Evolutionary conservation across 2,329 filamentous ascomycete species (phyloP).

Genomic region (Hysterium pulicare): DNA sequence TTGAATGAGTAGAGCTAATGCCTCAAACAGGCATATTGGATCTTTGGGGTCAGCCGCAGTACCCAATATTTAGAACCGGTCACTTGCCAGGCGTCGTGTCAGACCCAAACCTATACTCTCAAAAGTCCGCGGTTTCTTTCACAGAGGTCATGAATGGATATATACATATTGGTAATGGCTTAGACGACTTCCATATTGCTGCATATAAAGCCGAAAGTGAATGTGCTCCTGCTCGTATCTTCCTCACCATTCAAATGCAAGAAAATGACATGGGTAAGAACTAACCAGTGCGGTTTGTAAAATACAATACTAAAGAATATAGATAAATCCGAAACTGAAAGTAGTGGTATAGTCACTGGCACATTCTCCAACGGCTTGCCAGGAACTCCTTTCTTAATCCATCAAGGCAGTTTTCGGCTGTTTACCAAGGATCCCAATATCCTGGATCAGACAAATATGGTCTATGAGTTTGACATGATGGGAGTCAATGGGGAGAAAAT

Average conservation of each 20-base stretch:
- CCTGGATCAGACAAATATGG: constrained; percentile 57
- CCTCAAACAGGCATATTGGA: constrained; percentile 43
- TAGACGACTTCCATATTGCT: constrained; percentile 50
- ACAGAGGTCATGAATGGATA: constrained; percentile 64
- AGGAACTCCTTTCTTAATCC: constrained; percentile 56
- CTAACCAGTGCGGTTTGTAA: too few relatives aligned
- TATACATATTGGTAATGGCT: constrained; percentile 47
- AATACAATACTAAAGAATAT: too few relatives aligned
- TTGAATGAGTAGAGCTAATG: too few relatives aligned
- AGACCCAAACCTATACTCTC: too few relatives aligned
- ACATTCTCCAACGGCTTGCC: constrained; percentile 51
- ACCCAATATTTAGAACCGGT: too few relatives aligned
- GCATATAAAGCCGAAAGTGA: constrained; percentile 41
- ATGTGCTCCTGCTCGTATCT: constrained; percentile 55
- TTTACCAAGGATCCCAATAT: constrained; percentile 54
- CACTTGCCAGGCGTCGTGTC: too few relatives aligned
- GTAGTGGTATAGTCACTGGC: constrained; percentile 58
- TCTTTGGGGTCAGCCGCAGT: constrained; percentile 53
- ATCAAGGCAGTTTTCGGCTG: constrained; percentile 55
- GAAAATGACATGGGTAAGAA: constrained; percentile 44
- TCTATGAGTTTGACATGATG: constrained; percentile 61
- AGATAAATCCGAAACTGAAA: too few relatives aligned
- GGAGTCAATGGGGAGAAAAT: constrained; percentile 52
- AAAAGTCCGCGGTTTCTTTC: too few relatives aligned
- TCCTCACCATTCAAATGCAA: constrained; percentile 57